Percentiles rank a stretch among this genome's conserved stretches.
Conservation (phyloP, 768 basidiomycete genomes). For the Lactifluus piperatus region DNA sequence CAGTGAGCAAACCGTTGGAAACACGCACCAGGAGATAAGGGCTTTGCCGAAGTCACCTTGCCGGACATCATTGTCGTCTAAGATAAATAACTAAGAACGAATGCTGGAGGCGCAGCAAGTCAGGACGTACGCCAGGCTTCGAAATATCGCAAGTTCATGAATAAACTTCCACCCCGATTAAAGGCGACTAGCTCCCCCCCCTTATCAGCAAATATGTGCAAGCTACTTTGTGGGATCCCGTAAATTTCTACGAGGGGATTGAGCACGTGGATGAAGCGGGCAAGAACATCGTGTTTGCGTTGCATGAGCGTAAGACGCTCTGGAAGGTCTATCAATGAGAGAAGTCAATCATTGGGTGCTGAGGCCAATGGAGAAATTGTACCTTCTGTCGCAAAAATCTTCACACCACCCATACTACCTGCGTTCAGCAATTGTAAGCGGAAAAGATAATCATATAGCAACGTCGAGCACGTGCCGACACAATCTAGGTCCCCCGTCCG, state of each 20-base stretch:
- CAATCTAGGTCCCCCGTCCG: slow-evolving; percentile 48
- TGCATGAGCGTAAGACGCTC: slow-evolving; percentile 41
- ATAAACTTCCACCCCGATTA: slow-evolving; percentile 82
- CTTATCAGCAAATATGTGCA: slow-evolving; percentile 84
- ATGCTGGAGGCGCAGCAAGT: not conserved
- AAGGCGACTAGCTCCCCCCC: slow-evolving; percentile 84
- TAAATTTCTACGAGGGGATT: slow-evolving; percentile 61
- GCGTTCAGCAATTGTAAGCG: not conserved
- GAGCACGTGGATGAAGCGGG: slow-evolving; percentile 67
- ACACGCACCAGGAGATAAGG: slow-evolving; percentile 66
- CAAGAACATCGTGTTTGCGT: slow-evolving; percentile 46
- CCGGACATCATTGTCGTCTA: slow-evolving; percentile 65
- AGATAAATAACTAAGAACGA: not conserved
- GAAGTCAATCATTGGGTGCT: not conserved
- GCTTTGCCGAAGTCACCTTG: slow-evolving; percentile 49
- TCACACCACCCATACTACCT: slow-evolving; percentile 5
- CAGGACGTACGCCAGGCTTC: slow-evolving; percentile 75
- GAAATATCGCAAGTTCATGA: slow-evolving; percentile 80
- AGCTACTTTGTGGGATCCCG: slow-evolving; percentile 55
- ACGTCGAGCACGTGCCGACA: slow-evolving; percentile 39
- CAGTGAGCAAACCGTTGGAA: not conserved
- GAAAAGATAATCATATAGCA: not conserved
- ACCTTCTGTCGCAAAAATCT: slow-evolving; percentile 11
- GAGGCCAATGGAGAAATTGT: not conserved
- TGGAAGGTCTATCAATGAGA: slow-evolving; percentile 42